phyloP scores from a whole-genome alignment of 2,329 filamentous ascomycete species.

The Cordyceps sp. region DNA sequence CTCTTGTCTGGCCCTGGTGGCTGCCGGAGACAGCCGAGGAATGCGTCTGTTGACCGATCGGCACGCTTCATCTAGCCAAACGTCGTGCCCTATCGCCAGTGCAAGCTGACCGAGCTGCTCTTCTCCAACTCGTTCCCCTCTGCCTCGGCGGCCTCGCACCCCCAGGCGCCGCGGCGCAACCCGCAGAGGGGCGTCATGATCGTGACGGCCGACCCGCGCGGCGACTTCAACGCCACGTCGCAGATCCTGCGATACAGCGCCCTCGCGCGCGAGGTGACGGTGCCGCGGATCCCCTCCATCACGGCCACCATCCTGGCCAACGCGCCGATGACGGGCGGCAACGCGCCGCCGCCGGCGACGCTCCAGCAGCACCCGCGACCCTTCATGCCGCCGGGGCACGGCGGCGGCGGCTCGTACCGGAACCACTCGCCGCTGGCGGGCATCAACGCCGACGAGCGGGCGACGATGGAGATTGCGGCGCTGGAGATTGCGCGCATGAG shows the following conservation, averaged over 20 bases:
- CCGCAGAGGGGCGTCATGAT: conserved; percentile 91
- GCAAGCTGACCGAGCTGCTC: conserved; percentile 69
- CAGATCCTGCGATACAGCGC: conserved; percentile 93
- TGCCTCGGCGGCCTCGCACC: conserved; percentile 21
- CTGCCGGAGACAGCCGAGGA: too few species aligned
- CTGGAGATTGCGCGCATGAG: conserved; percentile 64
- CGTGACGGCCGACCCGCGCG: conserved; percentile 80
- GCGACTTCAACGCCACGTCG: conserved; percentile 92
- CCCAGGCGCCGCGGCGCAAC: conserved; percentile 31
- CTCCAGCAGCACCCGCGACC: conserved; percentile 18
- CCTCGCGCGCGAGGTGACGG: conserved; percentile 79
- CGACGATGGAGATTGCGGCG: conserved; percentile 69
- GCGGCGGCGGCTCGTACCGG: conserved; percentile 14
- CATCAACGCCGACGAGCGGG: conserved; percentile 30
- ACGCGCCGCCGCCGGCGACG: conserved; percentile 8
- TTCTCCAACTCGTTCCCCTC: conserved; percentile 82
- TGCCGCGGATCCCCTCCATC: conserved; percentile 73
- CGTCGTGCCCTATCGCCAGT: conserved; percentile 65
- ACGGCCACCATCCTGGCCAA: conserved; percentile 48
- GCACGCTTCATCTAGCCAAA: conserved; percentile 48
- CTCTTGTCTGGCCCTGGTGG: too few species aligned
- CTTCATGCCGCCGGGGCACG: conserved; percentile 25
- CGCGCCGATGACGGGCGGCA: conserved; percentile 11
- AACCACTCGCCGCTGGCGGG: conserved; percentile 22
- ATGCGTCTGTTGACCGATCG: conserved; percentile 1